phyloP scores from a whole-genome alignment of 2,329 filamentous ascomycete genomes.

The Alternaria conjuncta region DNA sequence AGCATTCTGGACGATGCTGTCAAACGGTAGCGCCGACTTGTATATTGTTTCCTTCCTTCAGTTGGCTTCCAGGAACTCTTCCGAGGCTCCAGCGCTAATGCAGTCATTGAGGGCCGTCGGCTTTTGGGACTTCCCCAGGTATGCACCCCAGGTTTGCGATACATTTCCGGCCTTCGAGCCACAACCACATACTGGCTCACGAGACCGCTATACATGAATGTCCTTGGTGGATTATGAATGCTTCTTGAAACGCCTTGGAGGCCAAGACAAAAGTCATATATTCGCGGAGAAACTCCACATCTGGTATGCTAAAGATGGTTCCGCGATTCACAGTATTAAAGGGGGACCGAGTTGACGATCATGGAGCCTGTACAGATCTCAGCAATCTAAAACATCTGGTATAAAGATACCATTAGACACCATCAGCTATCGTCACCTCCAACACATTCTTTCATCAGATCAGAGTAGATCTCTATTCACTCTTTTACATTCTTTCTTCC shows the following conservation, averaged over 20 bases:
- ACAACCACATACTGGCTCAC: conserved; percentile 7
- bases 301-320: conserved; percentile 11
- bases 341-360: conserved; percentile 17
- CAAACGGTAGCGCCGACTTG: conserved; percentile 22
- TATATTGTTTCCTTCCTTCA: conserved; percentile 20
- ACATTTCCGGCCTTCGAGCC: conserved; percentile 3
- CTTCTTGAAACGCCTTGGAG: not conserved
- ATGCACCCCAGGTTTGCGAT: conserved; percentile 12
- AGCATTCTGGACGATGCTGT: conserved; percentile 18
- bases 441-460: conserved; percentile 3
- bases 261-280: conserved; percentile 12
- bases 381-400: not conserved
- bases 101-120: conserved; percentile 5
- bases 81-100: conserved; percentile 12
- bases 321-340: conserved; percentile 22
- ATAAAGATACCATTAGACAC: conserved; percentile 14
- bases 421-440: not conserved
- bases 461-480: conserved; percentile 28
- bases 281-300: conserved; percentile 20
- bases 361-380: conserved; percentile 10
- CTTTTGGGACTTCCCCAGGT: conserved; percentile 2
- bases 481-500: conserved; percentile 15
- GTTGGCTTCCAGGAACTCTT: not conserved
- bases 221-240: conserved; percentile 32
- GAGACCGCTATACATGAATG: conserved; percentile 4